These are phyloP conservation scores for Microascus cirrosus DNA, from an alignment of 2,329 filamentous ascomycete species.

Conservation along the genomic window DNA sequence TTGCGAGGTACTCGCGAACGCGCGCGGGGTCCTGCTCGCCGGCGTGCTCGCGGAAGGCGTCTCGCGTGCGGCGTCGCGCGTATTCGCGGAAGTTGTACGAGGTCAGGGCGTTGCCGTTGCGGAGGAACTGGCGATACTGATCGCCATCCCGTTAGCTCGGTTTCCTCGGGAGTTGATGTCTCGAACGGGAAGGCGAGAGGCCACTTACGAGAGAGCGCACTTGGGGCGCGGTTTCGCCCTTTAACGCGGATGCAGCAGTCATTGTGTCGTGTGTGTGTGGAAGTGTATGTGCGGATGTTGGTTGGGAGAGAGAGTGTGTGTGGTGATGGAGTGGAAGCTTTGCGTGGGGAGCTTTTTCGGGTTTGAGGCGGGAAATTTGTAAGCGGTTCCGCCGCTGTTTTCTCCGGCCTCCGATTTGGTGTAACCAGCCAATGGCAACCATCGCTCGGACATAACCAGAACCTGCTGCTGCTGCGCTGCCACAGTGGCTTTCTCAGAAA, in stretches of 20 bases:
- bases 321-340: not conserved
- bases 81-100: slow-evolving; percentile 98
- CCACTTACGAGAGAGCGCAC: slow-evolving; percentile 43
- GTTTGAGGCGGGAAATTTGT: slow-evolving; percentile 4
- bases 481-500: no score
- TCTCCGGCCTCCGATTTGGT: not conserved
- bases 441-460: not conserved
- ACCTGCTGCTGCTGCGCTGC: no score
- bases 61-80: slow-evolving; percentile 77
- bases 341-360: not conserved
- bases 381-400: not conserved
- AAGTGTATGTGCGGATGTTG: not conserved
- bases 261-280: slow-evolving; percentile 14
- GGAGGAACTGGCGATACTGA: slow-evolving; percentile 85
- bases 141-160: not conserved
- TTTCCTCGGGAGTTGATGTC: not conserved
- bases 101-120: slow-evolving; percentile 76
- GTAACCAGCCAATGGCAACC: not conserved
- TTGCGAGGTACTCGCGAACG: slow-evolving; percentile 82
- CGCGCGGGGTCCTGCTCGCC: slow-evolving; percentile 59
- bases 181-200: not conserved
- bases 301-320: not conserved
- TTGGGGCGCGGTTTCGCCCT: slow-evolving; percentile 46
- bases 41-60: slow-evolving; percentile 79
- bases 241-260: slow-evolving; percentile 25